Base-by-base conservation (phyloP, 331 rosid genomes). In the Saraca asoca region DNA sequence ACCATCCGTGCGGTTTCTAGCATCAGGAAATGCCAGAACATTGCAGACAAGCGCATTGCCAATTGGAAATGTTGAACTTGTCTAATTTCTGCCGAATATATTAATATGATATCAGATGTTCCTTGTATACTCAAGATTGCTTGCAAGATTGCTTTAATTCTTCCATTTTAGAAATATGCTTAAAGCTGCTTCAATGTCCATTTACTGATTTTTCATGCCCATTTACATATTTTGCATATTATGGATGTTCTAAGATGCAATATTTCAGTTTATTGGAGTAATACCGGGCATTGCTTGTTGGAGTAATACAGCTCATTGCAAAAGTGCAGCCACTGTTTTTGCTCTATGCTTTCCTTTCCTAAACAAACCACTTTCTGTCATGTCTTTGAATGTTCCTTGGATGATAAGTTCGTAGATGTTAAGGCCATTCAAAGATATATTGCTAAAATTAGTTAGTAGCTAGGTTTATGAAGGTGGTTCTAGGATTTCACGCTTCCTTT, bases 21-120 rank as follows among this genome's bases (percentile, higher is more conserved):
- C 82, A 49, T 69, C 97, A 3, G 93, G 91, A 59, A 81, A 82
- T 70, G 88, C 83, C 63, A 87, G 96, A 80, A 78, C 91, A 62
- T 67, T 88, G 86, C 98, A 83, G 80, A 89, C 87, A 93, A 85
- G 78, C 76, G 51, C 91, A 8, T 75, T 85, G 70, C 97, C 97
- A 41, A 75, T 79, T 20, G 83, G 79, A 65, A 85, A 81, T 76
- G 85, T 79, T 62, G 96, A 93, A 72, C 61, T 90, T 52, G 95
- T 87, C 43, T 87, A 72, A 76, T 77, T 64, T 68, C 58, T 7
- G 50, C 20, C 54, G 35, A 63, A 64, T 66, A 74, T 62, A 55
- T 67, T 44, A 16, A n/a, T 42, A 59, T 74, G 68, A 58, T 54
- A 42, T 54, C 58, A 15, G 71, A 79, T 78, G 83, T 58, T 58